These are phyloP conservation scores for Penicillium longicatenatum DNA, from an alignment of 495 filamentous ascomycete species.

Conservation along the genomic window DNA sequence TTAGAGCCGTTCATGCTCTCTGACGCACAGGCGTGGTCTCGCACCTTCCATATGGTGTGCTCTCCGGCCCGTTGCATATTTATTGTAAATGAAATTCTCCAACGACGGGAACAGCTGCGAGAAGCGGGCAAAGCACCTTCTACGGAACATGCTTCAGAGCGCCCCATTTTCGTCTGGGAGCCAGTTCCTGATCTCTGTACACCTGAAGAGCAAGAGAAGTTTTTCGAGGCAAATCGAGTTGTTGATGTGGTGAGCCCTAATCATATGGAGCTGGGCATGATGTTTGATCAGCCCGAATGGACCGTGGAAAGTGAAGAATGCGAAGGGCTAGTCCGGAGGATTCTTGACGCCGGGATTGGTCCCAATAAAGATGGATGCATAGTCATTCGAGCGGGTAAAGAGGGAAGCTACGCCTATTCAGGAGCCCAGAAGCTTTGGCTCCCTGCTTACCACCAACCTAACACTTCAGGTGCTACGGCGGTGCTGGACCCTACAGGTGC, in stretches of 20 bases:
- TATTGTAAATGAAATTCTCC: slow-evolving; percentile 64
- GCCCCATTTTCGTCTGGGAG: slow-evolving; percentile 89
- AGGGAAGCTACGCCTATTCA: slow-evolving; percentile 58
- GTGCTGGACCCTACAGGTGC: slow-evolving; percentile 96
- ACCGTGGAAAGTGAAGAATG: slow-evolving; percentile 47
- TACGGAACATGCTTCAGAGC: slow-evolving; percentile 27
- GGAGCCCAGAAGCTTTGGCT: slow-evolving; percentile 42
- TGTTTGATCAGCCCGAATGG: slow-evolving; percentile 68
- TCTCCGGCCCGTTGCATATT: slow-evolving; percentile 74
- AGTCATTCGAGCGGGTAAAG: slow-evolving; percentile 58
- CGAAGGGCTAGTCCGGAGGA: slow-evolving; percentile 53
- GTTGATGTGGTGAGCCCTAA: slow-evolving; percentile 91
- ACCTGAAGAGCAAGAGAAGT: slow-evolving; percentile 71
- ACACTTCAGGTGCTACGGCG: slow-evolving; percentile 34
- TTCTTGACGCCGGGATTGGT: slow-evolving; percentile 57
- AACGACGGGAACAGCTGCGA: slow-evolving; percentile 42
- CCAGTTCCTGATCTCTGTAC: slow-evolving; percentile 87
- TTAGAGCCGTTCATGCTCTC: slow-evolving; percentile 63
- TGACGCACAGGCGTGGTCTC: slow-evolving; percentile 62
- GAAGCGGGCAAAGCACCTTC: slow-evolving; percentile 28
- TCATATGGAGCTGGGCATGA: slow-evolving; percentile 76
- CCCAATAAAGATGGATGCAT: slow-evolving; percentile 45
- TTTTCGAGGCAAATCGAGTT: slow-evolving; percentile 66
- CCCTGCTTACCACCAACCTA: slow-evolving; percentile 59
- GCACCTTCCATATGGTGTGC: slow-evolving; percentile 87